Percentiles rank a stretch among this genome's conserved stretches.
Evolutionary conservation across 176 grass and related monocot genomes (phyloP).

Genomic region (Oryza rufipogon): DNA sequence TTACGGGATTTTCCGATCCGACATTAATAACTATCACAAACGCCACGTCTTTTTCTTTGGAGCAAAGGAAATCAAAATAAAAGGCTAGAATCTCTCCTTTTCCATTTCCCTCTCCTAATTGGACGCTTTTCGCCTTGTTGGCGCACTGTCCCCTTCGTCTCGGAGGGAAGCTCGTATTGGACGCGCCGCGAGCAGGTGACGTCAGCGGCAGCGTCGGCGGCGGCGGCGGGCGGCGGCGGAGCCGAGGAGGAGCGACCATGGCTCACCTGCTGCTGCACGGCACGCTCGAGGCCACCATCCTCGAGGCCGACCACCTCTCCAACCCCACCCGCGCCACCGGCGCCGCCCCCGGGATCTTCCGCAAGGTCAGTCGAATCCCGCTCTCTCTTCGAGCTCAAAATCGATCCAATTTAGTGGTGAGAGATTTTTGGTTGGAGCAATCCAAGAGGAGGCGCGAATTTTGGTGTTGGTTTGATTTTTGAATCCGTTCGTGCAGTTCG

Average conservation of each 20-base stretch:
- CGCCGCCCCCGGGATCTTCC: constrained; percentile 62
- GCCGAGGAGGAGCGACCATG: constrained; percentile 38
- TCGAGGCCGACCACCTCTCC: constrained; percentile 58
- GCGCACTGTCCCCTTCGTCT: neutral
- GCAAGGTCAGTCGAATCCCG: constrained; percentile 51
- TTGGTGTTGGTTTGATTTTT: neutral
- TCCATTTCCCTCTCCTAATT: neutral
- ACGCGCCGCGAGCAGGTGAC: neutral
- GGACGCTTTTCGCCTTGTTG: neutral
- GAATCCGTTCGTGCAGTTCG: constrained; percentile 48
- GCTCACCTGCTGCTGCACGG: constrained; percentile 70
- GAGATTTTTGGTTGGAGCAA: neutral
- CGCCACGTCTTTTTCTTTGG: too few species aligned
- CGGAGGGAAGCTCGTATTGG: neutral
- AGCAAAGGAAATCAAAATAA: too few species aligned
- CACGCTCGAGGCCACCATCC: constrained; percentile 63
- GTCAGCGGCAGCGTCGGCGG: neutral
- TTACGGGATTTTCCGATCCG: too few species aligned
- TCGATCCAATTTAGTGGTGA: neutral
- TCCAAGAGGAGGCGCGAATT: neutral
- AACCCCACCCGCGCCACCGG: constrained; percentile 43
- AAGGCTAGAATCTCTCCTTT: neutral
- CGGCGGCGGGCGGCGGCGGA: neutral
- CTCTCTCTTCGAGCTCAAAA: neutral
- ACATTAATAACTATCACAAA: too few species aligned